Base-by-base conservation (phyloP, 345 rosid genomes). In the Noccaea bulbosa region DNA sequence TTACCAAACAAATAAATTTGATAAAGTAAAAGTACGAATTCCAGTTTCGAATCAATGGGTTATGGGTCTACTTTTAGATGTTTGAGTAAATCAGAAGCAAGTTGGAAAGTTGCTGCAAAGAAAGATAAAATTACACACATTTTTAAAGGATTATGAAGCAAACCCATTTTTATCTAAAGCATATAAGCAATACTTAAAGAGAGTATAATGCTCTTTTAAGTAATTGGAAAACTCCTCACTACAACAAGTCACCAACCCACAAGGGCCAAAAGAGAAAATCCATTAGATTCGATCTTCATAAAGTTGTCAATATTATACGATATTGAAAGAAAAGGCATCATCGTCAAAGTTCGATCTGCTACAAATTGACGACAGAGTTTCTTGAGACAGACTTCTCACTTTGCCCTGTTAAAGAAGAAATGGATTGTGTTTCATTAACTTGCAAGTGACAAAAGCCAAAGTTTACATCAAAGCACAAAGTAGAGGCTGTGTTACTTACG, bases 401-500 rank as follows among this genome's bases (percentile, higher is more conserved):
- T 75, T 52, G 65, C 78, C 65, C 74, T 69, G 74, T 67, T 2
- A 22, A 20, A 57, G 39, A 65, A 32, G 6, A 59, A 60, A 44
- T 2, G 4, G 7, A 6, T 63, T 7, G 41, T 32, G 45, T 14
- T 53, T 43, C 3, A 75, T 0, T 17, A 8, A 61, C 35, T 34
- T 35, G 67, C 11, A n/a, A 7, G 20, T 65, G 59, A 17, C 4
- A 57, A 56, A 60, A 27, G 41, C 6, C 41, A 39, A 27, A 35
- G 3, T 38, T 8, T 30, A 45, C n/a, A 16, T 52, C 17, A 67
- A 37, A 24, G 20, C 32, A 12, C 6, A 30, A 17, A 38, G 40
- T 20, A 56, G 53, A 10, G 38, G 63, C 5, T n/a, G 38, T 69
- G 70, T 55, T 32, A 48, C 85, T 86, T 83, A 93, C 88, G 92